Evolutionary conservation across 2,329 filamentous ascomycete species (phyloP).

Genomic region (Huntiella bhutanensis): DNA sequence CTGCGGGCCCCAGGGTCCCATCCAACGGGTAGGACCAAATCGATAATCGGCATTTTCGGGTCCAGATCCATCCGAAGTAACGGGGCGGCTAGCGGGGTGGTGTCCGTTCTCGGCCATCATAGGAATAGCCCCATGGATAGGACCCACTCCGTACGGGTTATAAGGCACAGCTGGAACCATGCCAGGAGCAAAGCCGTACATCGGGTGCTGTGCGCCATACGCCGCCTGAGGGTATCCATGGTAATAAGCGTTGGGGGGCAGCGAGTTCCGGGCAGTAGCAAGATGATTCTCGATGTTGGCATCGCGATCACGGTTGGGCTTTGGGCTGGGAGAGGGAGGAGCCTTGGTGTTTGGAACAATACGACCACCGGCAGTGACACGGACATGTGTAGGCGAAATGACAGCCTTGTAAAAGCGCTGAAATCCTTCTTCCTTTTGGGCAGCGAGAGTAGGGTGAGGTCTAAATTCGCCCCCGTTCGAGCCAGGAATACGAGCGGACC

Average conservation of each 20-base stretch:
- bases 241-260: constrained; percentile 15
- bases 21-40: constrained; percentile 3
- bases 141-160: constrained; percentile 2
- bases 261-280: constrained; percentile 11
- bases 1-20: constrained; percentile 10
- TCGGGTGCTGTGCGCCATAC: constrained; percentile 17
- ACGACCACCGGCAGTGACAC: constrained; percentile 46
- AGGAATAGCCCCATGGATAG: constrained; percentile 2
- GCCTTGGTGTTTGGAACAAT: constrained; percentile 46
- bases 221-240: constrained; percentile 15
- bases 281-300: not conserved
- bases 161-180: constrained; percentile 14
- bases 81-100: not conserved
- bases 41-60: not conserved
- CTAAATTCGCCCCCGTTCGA: constrained; percentile 24
- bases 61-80: not conserved
- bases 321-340: constrained; percentile 31
- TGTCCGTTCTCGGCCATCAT: not conserved
- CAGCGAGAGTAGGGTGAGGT: constrained; percentile 31
- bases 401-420: constrained; percentile 49
- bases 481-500: not conserved
- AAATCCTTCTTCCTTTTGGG: constrained; percentile 46
- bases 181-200: constrained; percentile 18
- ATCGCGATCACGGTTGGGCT: constrained; percentile 15
- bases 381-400: constrained; percentile 46